A percentile compares a stretch with the other conserved stretches of the same genome.
Conservation (phyloP, 2,329 filamentous ascomycete genomes). For the Knoxdaviesia proteae region DNA sequence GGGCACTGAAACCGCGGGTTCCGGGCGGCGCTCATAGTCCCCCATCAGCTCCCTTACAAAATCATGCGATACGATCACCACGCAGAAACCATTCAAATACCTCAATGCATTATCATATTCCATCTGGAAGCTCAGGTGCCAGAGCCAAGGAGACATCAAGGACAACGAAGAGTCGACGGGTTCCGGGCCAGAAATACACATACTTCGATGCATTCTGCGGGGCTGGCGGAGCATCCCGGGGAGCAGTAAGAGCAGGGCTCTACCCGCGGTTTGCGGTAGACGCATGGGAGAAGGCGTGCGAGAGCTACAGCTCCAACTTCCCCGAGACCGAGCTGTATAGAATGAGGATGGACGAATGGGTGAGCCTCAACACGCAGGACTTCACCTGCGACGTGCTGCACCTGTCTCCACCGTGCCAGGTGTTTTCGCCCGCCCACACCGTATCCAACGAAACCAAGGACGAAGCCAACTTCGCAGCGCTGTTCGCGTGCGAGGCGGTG, state of each 20-base stretch:
- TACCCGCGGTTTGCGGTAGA: constrained; percentile 44
- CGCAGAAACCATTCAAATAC: background rate
- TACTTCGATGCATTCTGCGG: constrained; percentile 56
- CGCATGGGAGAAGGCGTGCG: constrained; percentile 29
- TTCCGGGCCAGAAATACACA: constrained; percentile 30
- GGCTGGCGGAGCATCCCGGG: constrained; percentile 48
- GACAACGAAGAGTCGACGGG: constrained; percentile 1
- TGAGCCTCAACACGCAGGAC: constrained; percentile 17
- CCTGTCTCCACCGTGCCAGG: constrained; percentile 58
- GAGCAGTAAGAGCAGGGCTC: constrained; percentile 37
- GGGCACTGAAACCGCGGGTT: constrained; percentile 7
- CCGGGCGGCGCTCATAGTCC: constrained; percentile 4
- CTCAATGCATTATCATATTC: too few species aligned
- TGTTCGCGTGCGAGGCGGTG: constrained; percentile 32
- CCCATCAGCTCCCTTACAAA: background rate
- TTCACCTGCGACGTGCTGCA: constrained; percentile 43
- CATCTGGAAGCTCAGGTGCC: too few species aligned
- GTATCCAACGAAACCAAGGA: constrained; percentile 42
- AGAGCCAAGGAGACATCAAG: background rate
- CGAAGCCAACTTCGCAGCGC: constrained; percentile 42
- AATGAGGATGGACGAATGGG: constrained; percentile 26
- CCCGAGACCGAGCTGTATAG: constrained; percentile 24
- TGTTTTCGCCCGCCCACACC: constrained; percentile 54
- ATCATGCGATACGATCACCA: background rate
- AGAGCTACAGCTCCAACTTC: constrained; percentile 40